Percentiles rank a stretch among this genome's conserved stretches.
phyloP scores from a whole-genome alignment of 2,329 filamentous ascomycete genomes.

The Bimuria novae-zelandiae region DNA sequence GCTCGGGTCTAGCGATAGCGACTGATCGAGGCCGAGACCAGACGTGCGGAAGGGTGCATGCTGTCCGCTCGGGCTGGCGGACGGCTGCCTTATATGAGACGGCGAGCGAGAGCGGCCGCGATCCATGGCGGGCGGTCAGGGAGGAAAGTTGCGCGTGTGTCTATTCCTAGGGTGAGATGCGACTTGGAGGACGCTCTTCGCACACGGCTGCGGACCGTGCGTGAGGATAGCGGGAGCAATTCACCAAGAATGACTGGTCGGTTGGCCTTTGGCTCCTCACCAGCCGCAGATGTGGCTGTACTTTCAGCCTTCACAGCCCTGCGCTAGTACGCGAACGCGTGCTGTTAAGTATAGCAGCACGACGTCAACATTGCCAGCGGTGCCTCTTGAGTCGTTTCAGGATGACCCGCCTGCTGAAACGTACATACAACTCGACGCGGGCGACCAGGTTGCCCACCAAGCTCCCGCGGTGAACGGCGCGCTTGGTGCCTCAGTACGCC shows the following conservation, averaged over 20 bases:
- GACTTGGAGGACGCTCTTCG: constrained; percentile 26
- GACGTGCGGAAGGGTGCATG: constrained; percentile 57
- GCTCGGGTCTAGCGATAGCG: constrained; percentile 33
- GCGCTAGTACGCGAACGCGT: not conserved
- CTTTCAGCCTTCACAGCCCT: not conserved
- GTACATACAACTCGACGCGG: not conserved
- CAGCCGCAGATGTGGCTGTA: not conserved
- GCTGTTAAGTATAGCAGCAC: constrained; percentile 7
- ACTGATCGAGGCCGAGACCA: constrained; percentile 63
- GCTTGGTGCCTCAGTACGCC: not conserved
- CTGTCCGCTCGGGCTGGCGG: constrained; percentile 59
- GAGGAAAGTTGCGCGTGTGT: not conserved
- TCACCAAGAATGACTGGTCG: not conserved
- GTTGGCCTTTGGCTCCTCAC: constrained; percentile 1
- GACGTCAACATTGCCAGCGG: constrained; percentile 1
- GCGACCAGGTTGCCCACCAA: not conserved
- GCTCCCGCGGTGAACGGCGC: not conserved
- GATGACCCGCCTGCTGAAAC: constrained; percentile 1
- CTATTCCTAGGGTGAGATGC: constrained; percentile 8
- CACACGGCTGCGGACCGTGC: constrained; percentile 5
- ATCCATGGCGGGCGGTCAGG: constrained; percentile 53
- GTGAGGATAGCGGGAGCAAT: constrained; percentile 9
- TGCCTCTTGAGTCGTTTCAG: constrained; percentile 3
- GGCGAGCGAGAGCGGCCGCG: constrained; percentile 63
- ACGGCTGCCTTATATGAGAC: constrained; percentile 70